Evolutionary conservation across 345 rosid genomes (phyloP).

Genomic region (Adansonia digitata): DNA sequence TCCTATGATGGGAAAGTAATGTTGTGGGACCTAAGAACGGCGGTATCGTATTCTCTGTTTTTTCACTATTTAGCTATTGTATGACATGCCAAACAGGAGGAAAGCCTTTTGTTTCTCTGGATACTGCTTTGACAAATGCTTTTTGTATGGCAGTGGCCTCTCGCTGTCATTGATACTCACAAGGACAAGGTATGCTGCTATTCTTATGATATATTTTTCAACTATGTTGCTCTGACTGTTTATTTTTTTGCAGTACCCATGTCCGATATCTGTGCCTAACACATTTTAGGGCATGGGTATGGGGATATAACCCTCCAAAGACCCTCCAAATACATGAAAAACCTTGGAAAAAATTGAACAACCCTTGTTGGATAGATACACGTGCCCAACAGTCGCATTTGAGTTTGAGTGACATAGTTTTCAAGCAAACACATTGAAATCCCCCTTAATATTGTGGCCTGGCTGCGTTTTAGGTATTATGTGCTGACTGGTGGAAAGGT

Average conservation of each 20-base stretch:
- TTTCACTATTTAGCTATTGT: constrained; percentile 3
- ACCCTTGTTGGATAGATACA: no score
- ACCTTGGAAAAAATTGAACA: no score
- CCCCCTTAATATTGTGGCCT: not conserved
- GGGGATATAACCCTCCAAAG: no score
- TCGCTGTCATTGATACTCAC: constrained; percentile 70
- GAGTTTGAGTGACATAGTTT: no score
- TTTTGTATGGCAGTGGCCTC: constrained; percentile 82
- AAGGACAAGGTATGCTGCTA: constrained; percentile 58
- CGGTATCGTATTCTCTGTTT: constrained; percentile 42
- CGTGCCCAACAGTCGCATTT: no score
- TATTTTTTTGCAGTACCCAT: no score
- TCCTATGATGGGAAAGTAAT: constrained; percentile 98
- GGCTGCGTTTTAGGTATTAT: constrained; percentile 54
- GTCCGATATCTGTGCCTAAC: no score
- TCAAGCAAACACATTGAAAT: not conserved
- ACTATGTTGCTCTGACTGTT: no score
- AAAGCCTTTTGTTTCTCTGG: not conserved
- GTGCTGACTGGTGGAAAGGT: constrained; percentile 97
- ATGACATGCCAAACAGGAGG: not conserved
- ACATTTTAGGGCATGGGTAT: no score
- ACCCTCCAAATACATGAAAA: no score
- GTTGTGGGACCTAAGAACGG: constrained; percentile 99
- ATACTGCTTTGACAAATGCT: constrained; percentile 8
- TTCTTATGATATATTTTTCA: no score